Conservation (phyloP, 495 filamentous ascomycete genomes). For the Aspergillus hancockii region DNA sequence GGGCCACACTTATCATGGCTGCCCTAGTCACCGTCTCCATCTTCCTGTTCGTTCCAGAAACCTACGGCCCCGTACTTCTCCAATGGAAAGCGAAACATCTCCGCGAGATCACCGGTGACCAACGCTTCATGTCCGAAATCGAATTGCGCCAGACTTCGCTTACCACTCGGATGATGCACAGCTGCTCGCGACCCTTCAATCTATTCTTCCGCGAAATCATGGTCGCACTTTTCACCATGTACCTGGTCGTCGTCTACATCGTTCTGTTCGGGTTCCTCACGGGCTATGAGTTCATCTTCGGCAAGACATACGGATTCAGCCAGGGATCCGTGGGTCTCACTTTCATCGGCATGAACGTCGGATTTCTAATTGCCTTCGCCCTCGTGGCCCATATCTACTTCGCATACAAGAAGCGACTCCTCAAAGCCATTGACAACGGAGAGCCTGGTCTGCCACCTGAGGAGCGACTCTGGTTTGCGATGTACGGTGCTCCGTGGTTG, state of each 20-base stretch:
- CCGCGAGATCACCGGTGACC: constrained; percentile 41
- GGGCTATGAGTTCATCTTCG: constrained; percentile 62
- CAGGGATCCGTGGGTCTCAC: constrained; percentile 50
- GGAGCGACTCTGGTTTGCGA: constrained; percentile 13
- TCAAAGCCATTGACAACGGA: neutral
- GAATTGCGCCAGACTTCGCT: constrained; percentile 37
- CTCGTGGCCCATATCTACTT: constrained; percentile 51
- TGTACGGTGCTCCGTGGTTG: constrained; percentile 8
- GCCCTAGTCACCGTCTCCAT: constrained; percentile 35
- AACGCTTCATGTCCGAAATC: constrained; percentile 36
- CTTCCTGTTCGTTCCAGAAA: constrained; percentile 46
- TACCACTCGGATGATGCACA: constrained; percentile 24
- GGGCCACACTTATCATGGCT: constrained; percentile 45
- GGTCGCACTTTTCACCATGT: constrained; percentile 50
- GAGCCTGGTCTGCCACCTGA: neutral
- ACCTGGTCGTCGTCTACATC: constrained; percentile 59
- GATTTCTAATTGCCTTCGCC: constrained; percentile 45
- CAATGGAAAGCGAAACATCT: constrained; percentile 47
- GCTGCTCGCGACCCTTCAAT: constrained; percentile 41
- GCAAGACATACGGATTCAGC: constrained; percentile 51
- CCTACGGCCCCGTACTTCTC: constrained; percentile 45
- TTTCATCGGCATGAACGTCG: constrained; percentile 57
- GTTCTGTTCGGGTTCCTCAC: constrained; percentile 62
- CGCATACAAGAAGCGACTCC: constrained; percentile 2
- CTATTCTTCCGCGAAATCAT: constrained; percentile 42